Conservation (phyloP, 78 protist species). For the Chrysochromulina parva region DNA sequence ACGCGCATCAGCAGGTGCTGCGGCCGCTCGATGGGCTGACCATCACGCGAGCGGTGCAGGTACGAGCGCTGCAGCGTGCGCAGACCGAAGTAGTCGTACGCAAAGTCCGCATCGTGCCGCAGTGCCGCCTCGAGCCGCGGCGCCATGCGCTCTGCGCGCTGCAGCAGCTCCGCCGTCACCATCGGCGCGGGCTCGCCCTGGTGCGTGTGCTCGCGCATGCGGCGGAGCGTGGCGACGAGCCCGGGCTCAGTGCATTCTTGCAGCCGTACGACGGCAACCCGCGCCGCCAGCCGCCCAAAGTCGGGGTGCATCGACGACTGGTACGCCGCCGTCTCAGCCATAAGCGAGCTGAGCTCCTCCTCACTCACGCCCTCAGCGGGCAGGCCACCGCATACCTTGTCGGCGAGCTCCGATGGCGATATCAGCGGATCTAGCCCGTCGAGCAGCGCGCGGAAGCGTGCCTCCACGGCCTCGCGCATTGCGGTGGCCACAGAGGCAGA, state of each 20-base stretch:
- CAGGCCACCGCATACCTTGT: too few relatives aligned
- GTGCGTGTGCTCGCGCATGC: slow-evolving; percentile 22
- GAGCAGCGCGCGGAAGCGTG: too few relatives aligned
- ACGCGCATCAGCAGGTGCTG: slow-evolving; percentile 98
- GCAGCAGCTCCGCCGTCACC: slow-evolving; percentile 72
- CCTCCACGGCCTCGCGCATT: too few relatives aligned
- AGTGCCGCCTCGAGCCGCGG: slow-evolving; percentile 48
- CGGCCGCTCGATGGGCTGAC: slow-evolving; percentile 91
- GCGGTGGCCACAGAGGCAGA: too few relatives aligned
- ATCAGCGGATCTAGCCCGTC: too few relatives aligned
- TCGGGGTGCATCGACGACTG: slow-evolving; percentile 91
- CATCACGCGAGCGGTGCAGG: slow-evolving; percentile 46
- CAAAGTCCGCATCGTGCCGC: slow-evolving; percentile 74
- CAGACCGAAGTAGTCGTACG: slow-evolving; percentile 94
- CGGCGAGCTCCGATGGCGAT: too few relatives aligned
- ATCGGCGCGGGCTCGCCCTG: slow-evolving; percentile 80
- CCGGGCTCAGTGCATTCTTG: slow-evolving; percentile 84
- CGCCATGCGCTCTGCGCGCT: slow-evolving; percentile 46
- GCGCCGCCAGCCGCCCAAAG: slow-evolving; percentile 94
- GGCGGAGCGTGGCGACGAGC: slow-evolving; percentile 62
- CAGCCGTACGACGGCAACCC: slow-evolving; percentile 87
- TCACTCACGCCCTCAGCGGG: slow-evolving; percentile 47
- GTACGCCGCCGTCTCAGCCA: slow-evolving; percentile 95
- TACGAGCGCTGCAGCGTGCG: slow-evolving; percentile 90
- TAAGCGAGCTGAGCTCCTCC: slow-evolving; percentile 78